A percentile compares a stretch with the other conserved stretches of the same genome.
Evolutionary conservation across 768 basidiomycete genomes (phyloP).

Genomic region (Lentinula detonsa): DNA sequence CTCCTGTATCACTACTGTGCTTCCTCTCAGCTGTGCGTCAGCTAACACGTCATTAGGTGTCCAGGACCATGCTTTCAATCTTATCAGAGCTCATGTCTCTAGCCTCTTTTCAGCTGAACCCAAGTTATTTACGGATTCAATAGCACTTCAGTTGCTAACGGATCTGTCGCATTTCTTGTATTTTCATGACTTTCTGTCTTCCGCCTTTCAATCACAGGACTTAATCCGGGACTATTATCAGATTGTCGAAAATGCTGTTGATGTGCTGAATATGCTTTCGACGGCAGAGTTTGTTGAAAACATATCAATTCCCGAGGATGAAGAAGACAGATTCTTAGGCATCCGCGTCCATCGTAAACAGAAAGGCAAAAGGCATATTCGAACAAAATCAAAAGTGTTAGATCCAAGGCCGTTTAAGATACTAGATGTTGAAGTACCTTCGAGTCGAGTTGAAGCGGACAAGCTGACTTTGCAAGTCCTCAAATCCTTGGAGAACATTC

Average conservation of each 20-base stretch:
- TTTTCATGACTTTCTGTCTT: neutral
- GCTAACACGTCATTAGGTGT: neutral
- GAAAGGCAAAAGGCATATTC: neutral
- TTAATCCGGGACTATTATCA: neutral
- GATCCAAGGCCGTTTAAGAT: neutral
- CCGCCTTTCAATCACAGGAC: neutral
- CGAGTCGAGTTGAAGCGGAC: neutral
- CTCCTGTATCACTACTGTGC: neutral
- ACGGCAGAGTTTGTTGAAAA: neutral
- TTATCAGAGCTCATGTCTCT: neutral
- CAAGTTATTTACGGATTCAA: neutral
- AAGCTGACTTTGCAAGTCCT: neutral
- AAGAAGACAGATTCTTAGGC: neutral
- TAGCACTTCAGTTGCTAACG: neutral
- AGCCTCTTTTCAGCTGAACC: neutral
- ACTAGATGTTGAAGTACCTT: neutral
- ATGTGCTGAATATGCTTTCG: neutral
- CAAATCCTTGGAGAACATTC: neutral
- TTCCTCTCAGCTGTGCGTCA: neutral
- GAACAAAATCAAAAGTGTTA: neutral
- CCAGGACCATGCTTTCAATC: neutral
- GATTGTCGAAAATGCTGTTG: neutral
- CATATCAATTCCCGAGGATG: neutral
- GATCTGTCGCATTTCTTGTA: conserved; percentile 1
- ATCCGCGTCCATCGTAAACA: neutral